These are phyloP conservation scores for Polytolypa hystricis DNA, from an alignment of 2,329 filamentous ascomycete genomes.

Conservation along the genomic window DNA sequence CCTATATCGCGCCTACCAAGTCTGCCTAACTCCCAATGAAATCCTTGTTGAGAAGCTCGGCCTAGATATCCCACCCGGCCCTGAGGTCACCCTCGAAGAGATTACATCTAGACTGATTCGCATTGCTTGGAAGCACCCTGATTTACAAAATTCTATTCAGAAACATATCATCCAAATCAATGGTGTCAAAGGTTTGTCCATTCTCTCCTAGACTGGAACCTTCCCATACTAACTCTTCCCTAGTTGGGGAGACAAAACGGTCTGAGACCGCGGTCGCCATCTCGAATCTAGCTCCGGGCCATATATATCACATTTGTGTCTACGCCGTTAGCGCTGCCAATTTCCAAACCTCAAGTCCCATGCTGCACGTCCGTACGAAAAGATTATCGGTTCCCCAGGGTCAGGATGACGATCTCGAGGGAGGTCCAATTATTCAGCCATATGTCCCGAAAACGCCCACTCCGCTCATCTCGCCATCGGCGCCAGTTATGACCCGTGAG, in stretches of 20 bases:
- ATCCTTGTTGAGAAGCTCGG: conserved; percentile 84
- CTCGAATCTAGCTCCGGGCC: conserved; percentile 71
- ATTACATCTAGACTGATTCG: conserved; percentile 81
- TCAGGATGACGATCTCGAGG: conserved; percentile 24
- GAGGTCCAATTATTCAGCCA: conserved; percentile 39
- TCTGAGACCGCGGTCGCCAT: conserved; percentile 84
- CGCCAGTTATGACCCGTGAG: conserved; percentile 55
- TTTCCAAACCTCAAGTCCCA: conserved; percentile 79
- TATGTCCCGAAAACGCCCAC: conserved; percentile 42
- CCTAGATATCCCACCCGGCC: conserved; percentile 83
- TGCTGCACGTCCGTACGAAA: conserved; percentile 72
- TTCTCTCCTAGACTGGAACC: conserved; percentile 2
- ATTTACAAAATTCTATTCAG: conserved; percentile 55
- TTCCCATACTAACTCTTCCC: conserved; percentile 2
- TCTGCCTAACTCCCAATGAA: conserved; percentile 80
- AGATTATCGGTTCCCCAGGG: conserved; percentile 33
- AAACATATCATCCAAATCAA: conserved; percentile 92
- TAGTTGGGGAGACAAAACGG: conserved; percentile 74
- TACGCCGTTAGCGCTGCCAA: conserved; percentile 84
- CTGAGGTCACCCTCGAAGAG: conserved; percentile 79
- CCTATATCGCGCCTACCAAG: conserved; percentile 73
- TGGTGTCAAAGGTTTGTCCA: conserved; percentile 62
- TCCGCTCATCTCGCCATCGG: conserved; percentile 49
- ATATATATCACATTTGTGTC: conserved; percentile 88
- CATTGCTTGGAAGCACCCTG: conserved; percentile 77